Evolutionary conservation across 176 grass and related monocot species (phyloP).

Genomic region (Cocos nucifera): DNA sequence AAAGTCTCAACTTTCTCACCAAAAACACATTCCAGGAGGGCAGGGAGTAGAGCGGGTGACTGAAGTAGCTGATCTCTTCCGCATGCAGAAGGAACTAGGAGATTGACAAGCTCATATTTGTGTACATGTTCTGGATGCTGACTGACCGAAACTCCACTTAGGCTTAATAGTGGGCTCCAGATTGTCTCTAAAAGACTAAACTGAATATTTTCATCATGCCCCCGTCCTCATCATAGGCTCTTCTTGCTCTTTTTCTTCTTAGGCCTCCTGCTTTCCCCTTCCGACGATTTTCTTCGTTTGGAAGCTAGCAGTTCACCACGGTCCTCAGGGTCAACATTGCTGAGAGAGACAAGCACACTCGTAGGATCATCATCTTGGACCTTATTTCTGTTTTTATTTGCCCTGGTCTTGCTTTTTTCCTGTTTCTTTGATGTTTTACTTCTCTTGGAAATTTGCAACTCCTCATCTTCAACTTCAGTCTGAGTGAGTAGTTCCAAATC

Average conservation of each 20-base stretch:
- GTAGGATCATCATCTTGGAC: constrained; percentile 24
- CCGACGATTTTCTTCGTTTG: constrained; percentile 46
- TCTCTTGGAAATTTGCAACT: constrained; percentile 7
- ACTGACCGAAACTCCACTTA: too few species aligned
- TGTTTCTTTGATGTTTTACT: constrained; percentile 18
- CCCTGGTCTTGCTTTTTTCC: constrained; percentile 4
- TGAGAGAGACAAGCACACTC: constrained; percentile 7
- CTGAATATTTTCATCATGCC: too few species aligned
- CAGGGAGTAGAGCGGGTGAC: too few species aligned
- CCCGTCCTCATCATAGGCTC: neutral
- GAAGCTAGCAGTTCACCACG: constrained; percentile 31
- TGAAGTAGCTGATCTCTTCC: too few species aligned
- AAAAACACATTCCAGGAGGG: too few species aligned
- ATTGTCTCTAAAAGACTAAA: too few species aligned
- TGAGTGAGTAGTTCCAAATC: constrained; percentile 14
- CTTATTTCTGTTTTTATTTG: constrained; percentile 40
- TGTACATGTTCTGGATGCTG: too few species aligned
- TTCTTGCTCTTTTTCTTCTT: constrained; percentile 50
- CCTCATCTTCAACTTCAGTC: constrained; percentile 23
- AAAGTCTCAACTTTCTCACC: too few species aligned
- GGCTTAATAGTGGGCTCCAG: too few species aligned
- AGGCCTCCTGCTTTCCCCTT: constrained; percentile 26
- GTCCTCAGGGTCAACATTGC: constrained; percentile 11
- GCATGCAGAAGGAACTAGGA: too few species aligned
- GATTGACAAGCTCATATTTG: too few species aligned